Evolutionary conservation across 2,329 filamentous ascomycete species (phyloP).

Genomic region (Trichoderma harzianum): DNA sequence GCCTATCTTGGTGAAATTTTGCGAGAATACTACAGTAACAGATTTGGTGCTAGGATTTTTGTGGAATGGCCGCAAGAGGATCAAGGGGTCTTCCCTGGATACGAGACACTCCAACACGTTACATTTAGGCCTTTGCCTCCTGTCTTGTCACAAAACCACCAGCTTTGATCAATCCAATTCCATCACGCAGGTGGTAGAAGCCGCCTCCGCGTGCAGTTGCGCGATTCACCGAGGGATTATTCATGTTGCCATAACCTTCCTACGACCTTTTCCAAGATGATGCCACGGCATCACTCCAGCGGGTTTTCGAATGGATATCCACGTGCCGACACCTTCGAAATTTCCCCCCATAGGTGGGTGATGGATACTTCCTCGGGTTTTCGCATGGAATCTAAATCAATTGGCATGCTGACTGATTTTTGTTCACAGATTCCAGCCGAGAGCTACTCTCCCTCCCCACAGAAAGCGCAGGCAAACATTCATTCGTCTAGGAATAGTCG

Average conservation of each 20-base stretch:
- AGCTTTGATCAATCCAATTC: neutral
- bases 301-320: slow-evolving; percentile 84
- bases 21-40: neutral
- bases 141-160: neutral
- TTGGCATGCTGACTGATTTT: neutral
- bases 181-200: slow-evolving; percentile 5
- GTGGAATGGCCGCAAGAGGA: slow-evolving; percentile 5
- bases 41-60: slow-evolving; percentile 2
- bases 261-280: slow-evolving; percentile 56
- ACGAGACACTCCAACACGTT: slow-evolving; percentile 14
- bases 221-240: neutral
- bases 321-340: slow-evolving; percentile 74
- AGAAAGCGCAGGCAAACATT: slow-evolving; percentile 72
- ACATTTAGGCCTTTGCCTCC: slow-evolving; percentile 3
- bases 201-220: slow-evolving; percentile 9
- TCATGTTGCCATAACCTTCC: slow-evolving; percentile 33
- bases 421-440: slow-evolving; percentile 66
- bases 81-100: slow-evolving; percentile 12
- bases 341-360: slow-evolving; percentile 78
- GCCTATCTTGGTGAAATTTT: neutral
- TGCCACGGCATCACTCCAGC: slow-evolving; percentile 75
- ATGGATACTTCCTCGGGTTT: neutral
- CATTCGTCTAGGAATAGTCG: slow-evolving; percentile 59
- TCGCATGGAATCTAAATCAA: neutral
- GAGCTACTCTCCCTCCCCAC: slow-evolving; percentile 66